Percentiles rank a stretch among this genome's conserved stretches.
Evolutionary conservation across 768 basidiomycete species (phyloP).

Genomic region (Rhodotorula kratochvilovae): DNA sequence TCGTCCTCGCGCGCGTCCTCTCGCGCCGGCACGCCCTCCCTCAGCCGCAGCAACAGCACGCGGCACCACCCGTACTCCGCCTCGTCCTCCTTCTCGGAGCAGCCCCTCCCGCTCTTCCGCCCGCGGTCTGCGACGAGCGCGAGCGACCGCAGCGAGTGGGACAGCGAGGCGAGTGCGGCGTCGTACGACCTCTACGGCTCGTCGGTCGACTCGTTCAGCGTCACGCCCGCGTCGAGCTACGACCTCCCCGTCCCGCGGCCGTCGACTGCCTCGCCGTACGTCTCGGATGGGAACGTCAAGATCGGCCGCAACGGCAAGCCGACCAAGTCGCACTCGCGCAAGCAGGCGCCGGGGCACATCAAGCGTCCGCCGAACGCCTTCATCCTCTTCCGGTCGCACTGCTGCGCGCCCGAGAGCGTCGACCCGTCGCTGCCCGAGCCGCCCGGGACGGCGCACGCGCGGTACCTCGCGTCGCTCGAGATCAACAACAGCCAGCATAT

Average conservation of each 20-base stretch:
- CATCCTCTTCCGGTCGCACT: slow-evolving; percentile 43
- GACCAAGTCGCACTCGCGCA: slow-evolving; percentile 41
- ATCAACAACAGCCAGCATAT: slow-evolving; percentile 41
- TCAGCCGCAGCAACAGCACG: slow-evolving; percentile 9
- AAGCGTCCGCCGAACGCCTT: slow-evolving; percentile 45
- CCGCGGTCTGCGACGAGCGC: slow-evolving; percentile 16
- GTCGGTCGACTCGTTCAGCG: slow-evolving; percentile 1
- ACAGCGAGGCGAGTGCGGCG: slow-evolving; percentile 18
- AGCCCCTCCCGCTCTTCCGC: slow-evolving; percentile 2
- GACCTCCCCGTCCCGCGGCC: not conserved
- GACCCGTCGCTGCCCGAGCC: slow-evolving; percentile 11
- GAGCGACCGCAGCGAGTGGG: slow-evolving; percentile 27
- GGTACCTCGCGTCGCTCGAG: slow-evolving; percentile 30
- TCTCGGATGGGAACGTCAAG: not conserved
- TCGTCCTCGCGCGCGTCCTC: not conserved
- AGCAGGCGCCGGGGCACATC: slow-evolving; percentile 43
- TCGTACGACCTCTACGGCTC: slow-evolving; percentile 16
- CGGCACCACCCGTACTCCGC: slow-evolving; percentile 29
- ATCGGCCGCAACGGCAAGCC: slow-evolving; percentile 25
- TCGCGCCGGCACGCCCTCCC: slow-evolving; percentile 2
- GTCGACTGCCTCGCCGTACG: not conserved
- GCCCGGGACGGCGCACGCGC: slow-evolving; percentile 32
- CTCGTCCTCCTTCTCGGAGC: slow-evolving; percentile 21
- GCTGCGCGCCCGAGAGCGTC: slow-evolving; percentile 7
- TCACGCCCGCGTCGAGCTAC: slow-evolving; percentile 4